Base-by-base conservation (phyloP, 2,329 filamentous ascomycete genomes). In the Penicillium capsulatum region DNA sequence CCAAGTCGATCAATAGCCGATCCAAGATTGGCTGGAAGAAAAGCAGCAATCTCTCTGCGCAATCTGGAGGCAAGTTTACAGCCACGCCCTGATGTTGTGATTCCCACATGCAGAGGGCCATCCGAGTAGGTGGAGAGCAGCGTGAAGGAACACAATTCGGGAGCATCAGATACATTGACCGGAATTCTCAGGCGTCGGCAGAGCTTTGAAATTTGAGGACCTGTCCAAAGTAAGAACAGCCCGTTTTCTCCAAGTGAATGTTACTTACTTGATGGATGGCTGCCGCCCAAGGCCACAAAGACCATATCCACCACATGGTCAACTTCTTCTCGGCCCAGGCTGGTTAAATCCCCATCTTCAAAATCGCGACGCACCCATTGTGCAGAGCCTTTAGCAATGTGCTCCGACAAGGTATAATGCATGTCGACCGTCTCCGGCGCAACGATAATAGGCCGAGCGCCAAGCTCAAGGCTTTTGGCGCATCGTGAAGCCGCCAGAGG, bases 21-120 rank as follows among this genome's bases (percentile, higher is more conserved):
- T 4, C 92, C 92, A 4, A 97, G 75, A 13, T 84, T 76, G 2
- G 73, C 63, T 0, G 92, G 92, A 3, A 98, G 73, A 0, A 81
- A 80, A 0, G 89, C 77, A 2, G 87, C 85, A 45, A 98, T 85
- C 57, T 97, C 92, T 40, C 92, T 79, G 11, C 90, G 80, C 55
- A 98, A 87, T 17, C 92, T 78, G 7, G 88, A 87, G 4, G 92
- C 87, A 19, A 98, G 77, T 66, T 95, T 96, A 71, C 92, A 97
- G 2, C 92, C 92, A 54, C 86, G 83, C 14, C 92, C 91, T 42
- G 94, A 96, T 1, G 92, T 97, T 3, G 92, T 97, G 42, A 98
- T 85, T 46, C 92, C 92, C 45, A 98, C 84, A 61, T 97, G 92
- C 28, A 98, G 74, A 7, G 92, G 91, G 0, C 92, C 92, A 58